Evolutionary conservation across 139 green algal genomes (phyloP).

Genomic region (Chlorella sp.): DNA sequence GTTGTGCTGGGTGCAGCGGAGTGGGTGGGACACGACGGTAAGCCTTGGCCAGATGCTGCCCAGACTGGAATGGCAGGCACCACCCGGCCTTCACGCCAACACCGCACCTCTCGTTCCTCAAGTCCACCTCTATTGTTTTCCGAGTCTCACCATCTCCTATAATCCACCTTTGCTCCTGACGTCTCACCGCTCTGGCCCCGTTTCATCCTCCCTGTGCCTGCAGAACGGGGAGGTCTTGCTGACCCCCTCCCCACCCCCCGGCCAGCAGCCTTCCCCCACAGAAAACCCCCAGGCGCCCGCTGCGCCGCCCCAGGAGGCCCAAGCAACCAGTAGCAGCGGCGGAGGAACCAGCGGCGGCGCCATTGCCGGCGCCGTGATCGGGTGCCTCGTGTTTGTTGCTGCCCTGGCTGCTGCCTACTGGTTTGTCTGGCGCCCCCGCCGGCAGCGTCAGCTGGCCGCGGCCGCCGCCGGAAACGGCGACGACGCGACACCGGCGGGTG

Average conservation of each 20-base stretch:
- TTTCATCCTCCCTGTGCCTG: not conserved
- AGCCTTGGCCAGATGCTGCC: too few relatives aligned
- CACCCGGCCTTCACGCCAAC: too few relatives aligned
- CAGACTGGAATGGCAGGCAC: too few relatives aligned
- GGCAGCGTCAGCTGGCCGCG: too few relatives aligned
- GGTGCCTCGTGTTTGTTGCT: not conserved
- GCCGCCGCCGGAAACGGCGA: too few relatives aligned
- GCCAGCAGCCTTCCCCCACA: not conserved
- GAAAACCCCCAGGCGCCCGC: not conserved
- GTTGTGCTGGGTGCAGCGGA: too few relatives aligned
- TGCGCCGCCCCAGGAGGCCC: not conserved
- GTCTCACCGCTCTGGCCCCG: not conserved
- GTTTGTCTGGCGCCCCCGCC: not conserved
- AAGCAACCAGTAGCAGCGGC: not conserved
- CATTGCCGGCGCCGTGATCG: not conserved
- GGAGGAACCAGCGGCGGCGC: not conserved
- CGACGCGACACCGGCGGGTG: too few relatives aligned
- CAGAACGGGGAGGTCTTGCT: constrained; percentile 1
- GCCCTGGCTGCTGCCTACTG: not conserved
- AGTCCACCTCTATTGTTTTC: too few relatives aligned
- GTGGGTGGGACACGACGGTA: too few relatives aligned
- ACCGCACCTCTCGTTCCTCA: too few relatives aligned
- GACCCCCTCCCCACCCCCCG: not conserved
- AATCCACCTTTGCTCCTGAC: not conserved
- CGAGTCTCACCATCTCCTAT: too few relatives aligned